Conservation (phyloP, 1,284 basidiomycete species). For the Melampsora larici-populina region DNA sequence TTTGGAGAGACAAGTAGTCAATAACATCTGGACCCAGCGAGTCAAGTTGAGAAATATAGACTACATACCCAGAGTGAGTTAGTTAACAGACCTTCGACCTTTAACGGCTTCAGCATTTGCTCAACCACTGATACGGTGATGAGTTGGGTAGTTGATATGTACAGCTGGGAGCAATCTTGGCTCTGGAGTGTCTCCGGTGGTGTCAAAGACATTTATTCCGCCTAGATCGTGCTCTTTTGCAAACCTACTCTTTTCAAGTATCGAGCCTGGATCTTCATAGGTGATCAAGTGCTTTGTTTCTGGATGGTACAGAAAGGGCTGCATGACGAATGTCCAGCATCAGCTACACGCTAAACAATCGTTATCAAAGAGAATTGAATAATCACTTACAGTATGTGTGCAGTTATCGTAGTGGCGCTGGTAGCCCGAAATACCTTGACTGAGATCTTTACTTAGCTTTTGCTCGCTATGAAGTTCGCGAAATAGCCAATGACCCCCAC, state of each 20-base stretch:
- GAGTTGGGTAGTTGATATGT: conserved; percentile 12
- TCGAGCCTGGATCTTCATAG: conserved; percentile 30
- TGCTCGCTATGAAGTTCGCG: conserved; percentile 18
- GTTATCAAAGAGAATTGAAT: background rate
- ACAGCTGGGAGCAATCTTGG: conserved; percentile 3
- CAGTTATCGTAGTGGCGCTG: conserved; percentile 38
- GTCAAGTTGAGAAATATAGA: too few species aligned
- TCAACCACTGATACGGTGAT: too few species aligned
- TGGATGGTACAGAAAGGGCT: conserved; percentile 38
- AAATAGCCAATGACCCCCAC: conserved; percentile 29
- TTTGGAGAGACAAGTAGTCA: too few species aligned
- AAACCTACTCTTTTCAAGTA: conserved; percentile 22
- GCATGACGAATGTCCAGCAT: background rate
- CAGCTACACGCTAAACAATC: too few species aligned
- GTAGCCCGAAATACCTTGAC: conserved; percentile 28
- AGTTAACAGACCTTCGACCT: too few species aligned
- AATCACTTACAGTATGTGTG: conserved; percentile 27
- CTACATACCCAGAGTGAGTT: too few species aligned
- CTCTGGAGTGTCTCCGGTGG: conserved; percentile 37
- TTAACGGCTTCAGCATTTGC: too few species aligned
- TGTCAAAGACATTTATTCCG: conserved; percentile 41
- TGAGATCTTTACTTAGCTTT: conserved; percentile 20
- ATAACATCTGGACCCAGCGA: too few species aligned
- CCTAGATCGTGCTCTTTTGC: conserved; percentile 12
- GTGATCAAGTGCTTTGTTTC: conserved; percentile 29